Conservation (phyloP, 495 filamentous ascomycete species). For the Podospora comata region DNA sequence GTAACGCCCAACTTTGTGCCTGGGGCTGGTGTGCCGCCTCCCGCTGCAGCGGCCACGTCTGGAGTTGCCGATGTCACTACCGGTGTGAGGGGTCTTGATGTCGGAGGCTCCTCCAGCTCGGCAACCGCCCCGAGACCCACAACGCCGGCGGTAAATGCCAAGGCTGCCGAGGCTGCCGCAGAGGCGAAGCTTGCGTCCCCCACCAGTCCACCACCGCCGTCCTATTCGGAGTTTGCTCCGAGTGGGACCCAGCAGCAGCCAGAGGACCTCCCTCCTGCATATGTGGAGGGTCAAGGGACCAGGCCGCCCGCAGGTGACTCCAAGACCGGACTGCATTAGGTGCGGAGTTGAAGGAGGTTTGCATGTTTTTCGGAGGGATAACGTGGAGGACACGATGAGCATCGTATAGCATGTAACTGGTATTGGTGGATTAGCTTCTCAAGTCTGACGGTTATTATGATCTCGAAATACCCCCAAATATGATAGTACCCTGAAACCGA, state of each 20-base stretch:
- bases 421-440: neutral
- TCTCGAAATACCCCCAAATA: neutral
- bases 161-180: slow-evolving; percentile 31
- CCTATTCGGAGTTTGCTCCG: slow-evolving; percentile 13
- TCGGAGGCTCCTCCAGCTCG: slow-evolving; percentile 2
- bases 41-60: neutral
- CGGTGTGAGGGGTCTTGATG: slow-evolving; percentile 10
- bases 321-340: slow-evolving; percentile 23
- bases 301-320: slow-evolving; percentile 12
- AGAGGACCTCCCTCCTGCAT: slow-evolving; percentile 28
- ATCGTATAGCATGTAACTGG: neutral
- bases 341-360: neutral
- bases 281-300: slow-evolving; percentile 21
- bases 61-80: neutral
- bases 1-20: neutral
- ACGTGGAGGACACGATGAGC: neutral
- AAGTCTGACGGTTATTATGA: neutral
- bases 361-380: neutral
- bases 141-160: slow-evolving; percentile 16
- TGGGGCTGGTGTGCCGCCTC: slow-evolving; percentile 1
- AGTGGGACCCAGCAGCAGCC: neutral
- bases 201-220: slow-evolving; percentile 14
- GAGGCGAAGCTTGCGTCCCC: slow-evolving; percentile 13
- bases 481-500: too few species aligned
- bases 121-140: slow-evolving; percentile 10